Percentiles rank a stretch among this genome's conserved stretches.
phyloP scores from a whole-genome alignment of 2,329 filamentous ascomycete species.

The Ophiostoma perfectum region DNA sequence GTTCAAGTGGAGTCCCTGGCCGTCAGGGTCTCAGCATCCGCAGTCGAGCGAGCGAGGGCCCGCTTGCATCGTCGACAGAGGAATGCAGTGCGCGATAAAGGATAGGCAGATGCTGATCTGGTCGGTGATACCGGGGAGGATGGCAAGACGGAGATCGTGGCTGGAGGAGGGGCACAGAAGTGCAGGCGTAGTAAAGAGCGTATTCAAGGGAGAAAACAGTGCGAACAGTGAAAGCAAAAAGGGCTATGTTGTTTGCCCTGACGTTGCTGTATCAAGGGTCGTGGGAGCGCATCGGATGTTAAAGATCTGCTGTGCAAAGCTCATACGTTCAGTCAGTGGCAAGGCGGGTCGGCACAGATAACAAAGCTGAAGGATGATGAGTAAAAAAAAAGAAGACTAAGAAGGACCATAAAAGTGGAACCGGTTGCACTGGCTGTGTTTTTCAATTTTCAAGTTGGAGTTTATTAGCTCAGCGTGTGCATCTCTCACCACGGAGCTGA shows the following conservation, averaged over 20 bases:
- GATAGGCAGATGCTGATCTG: neutral
- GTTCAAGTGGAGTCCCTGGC: too few species aligned
- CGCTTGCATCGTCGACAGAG: constrained; percentile 16
- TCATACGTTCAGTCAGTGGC: constrained; percentile 5
- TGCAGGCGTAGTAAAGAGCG: neutral
- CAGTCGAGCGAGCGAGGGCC: neutral
- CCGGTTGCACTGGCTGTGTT: neutral
- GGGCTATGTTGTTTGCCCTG: too few species aligned
- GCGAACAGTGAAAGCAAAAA: neutral
- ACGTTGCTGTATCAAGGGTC: neutral
- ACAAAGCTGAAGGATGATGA: constrained; percentile 1
- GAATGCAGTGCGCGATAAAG: neutral
- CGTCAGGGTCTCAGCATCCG: constrained; percentile 9
- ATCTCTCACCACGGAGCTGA: too few species aligned
- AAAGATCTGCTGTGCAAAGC: constrained; percentile 6
- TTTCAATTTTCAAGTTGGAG: neutral
- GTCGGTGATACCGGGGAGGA: neutral
- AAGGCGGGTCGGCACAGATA: neutral
- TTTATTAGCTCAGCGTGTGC: neutral
- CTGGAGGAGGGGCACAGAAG: neutral
- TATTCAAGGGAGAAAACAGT: too few species aligned
- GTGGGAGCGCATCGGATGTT: neutral
- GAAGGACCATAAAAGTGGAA: neutral
- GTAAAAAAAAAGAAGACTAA: neutral
- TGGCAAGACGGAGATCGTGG: neutral